Evolutionary conservation across 805 yeast genomes (phyloP).

Genomic region (Nakazawaea ambrosiae): DNA sequence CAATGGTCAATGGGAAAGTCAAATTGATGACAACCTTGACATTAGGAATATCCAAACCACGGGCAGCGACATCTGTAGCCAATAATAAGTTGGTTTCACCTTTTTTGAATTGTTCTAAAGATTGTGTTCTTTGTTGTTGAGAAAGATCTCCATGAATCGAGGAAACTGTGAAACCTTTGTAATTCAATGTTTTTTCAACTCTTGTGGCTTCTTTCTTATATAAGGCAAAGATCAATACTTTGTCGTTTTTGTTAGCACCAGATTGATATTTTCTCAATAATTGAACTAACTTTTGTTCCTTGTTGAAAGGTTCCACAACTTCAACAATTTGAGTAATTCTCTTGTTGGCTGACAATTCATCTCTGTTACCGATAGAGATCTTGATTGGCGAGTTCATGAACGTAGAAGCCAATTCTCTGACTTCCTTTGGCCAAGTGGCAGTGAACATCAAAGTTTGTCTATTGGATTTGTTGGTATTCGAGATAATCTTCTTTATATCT

Average conservation of each 20-base stretch:
- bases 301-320: slow-evolving; percentile 75
- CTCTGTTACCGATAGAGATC: slow-evolving; percentile 89
- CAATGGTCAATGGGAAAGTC: slow-evolving; percentile 94
- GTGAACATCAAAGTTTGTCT: slow-evolving; percentile 98
- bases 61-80: slow-evolving; percentile 98
- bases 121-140: slow-evolving; percentile 86
- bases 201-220: slow-evolving; percentile 96
- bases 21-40: slow-evolving; percentile 92
- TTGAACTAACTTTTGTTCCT: slow-evolving; percentile 70
- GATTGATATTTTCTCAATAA: slow-evolving; percentile 69
- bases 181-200: slow-evolving; percentile 66
- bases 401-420: slow-evolving; percentile 80
- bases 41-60: slow-evolving; percentile 96
- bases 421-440: slow-evolving; percentile 99
- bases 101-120: slow-evolving; percentile 75
- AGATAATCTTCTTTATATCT: slow-evolving; percentile 79
- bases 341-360: slow-evolving; percentile 90
- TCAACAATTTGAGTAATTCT: slow-evolving; percentile 91
- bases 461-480: slow-evolving; percentile 21
- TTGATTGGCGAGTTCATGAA: slow-evolving; percentile 85
- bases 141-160: slow-evolving; percentile 96
- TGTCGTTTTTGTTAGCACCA: slow-evolving; percentile 60
- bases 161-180: slow-evolving; percentile 74
- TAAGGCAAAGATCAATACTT: slow-evolving; percentile 84
- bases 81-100: slow-evolving; percentile 72